These are phyloP conservation scores for Acorus calamus DNA, from an alignment of 106 monocot species.

Conservation along the genomic window DNA sequence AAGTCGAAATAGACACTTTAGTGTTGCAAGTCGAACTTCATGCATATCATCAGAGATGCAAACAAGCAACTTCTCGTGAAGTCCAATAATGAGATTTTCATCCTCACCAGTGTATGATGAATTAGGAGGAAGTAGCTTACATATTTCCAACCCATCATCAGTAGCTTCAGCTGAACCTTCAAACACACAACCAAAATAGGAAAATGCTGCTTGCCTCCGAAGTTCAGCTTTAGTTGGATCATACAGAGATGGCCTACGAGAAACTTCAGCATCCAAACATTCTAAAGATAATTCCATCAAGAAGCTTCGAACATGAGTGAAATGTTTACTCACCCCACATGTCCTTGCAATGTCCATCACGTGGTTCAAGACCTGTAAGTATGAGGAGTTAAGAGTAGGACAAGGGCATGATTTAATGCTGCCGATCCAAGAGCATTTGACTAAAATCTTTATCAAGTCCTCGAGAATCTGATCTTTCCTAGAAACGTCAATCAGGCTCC, in stretches of 20 bases:
- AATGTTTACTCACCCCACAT: conserved; percentile 16
- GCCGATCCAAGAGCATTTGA: conserved; percentile 72
- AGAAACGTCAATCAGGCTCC: conserved; percentile 39
- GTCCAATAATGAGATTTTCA: conserved; percentile 11
- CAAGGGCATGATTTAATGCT: conserved; percentile 49
- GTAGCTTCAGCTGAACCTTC: conserved; percentile 13
- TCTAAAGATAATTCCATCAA: conserved; percentile 37
- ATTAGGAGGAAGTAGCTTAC: not conserved
- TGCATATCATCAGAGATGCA: conserved; percentile 58
- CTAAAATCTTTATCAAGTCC: conserved; percentile 33
- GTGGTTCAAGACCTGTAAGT: conserved; percentile 49
- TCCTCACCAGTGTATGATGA: conserved; percentile 11
- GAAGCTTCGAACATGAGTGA: conserved; percentile 24
- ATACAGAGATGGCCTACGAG: conserved; percentile 18
- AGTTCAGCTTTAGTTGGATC: conserved; percentile 85
- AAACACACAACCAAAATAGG: conserved; percentile 67
- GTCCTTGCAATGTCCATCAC: conserved; percentile 60
- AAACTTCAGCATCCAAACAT: conserved; percentile 31
- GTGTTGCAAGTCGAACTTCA: conserved; percentile 66
- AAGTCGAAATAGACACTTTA: conserved; percentile 60
- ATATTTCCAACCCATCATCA: conserved; percentile 10
- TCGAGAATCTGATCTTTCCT: conserved; percentile 63
- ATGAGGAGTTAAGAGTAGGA: conserved; percentile 55
- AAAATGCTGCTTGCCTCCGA: conserved; percentile 55
- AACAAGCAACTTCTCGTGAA: conserved; percentile 44